Evolutionary conservation across 352 stramenopile genomes (phyloP).

Genomic region (Phytopythium vexans): DNA sequence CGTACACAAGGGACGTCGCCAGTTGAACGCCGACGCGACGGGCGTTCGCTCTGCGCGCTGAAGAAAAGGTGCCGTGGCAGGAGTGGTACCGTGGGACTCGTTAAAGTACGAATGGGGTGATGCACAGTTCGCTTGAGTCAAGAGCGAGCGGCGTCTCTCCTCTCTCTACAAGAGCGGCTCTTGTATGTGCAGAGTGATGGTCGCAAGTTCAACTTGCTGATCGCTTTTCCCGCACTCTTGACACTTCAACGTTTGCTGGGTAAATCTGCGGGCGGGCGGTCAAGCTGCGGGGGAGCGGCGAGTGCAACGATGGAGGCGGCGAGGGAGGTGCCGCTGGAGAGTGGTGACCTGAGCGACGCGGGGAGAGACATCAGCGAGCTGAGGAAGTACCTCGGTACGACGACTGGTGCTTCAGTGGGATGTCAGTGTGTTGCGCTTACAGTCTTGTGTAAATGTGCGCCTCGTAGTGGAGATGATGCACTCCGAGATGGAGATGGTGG

Average conservation of each 20-base stretch:
- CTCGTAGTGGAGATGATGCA: conserved; percentile 76
- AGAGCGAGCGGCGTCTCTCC: not conserved
- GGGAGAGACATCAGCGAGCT: conserved; percentile 47
- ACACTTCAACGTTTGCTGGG: too few species aligned
- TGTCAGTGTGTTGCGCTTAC: not conserved
- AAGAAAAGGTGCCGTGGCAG: too few species aligned
- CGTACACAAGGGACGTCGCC: too few species aligned
- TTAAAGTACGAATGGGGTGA: not conserved
- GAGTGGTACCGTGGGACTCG: not conserved
- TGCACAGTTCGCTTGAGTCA: not conserved
- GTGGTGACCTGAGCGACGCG: conserved; percentile 12
- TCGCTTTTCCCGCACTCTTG: not conserved
- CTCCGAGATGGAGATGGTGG: conserved; percentile 65
- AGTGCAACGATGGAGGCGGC: not conserved
- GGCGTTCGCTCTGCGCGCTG: too few species aligned
- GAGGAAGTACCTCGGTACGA: conserved; percentile 62
- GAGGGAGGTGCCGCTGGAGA: not conserved
- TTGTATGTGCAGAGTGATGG: conserved; percentile 4
- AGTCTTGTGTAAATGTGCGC: not conserved
- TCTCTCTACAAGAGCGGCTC: not conserved
- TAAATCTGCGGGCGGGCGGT: too few species aligned
- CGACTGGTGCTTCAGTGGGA: not conserved
- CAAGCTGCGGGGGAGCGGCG: not conserved
- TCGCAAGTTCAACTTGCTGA: conserved; percentile 4
- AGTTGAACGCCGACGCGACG: too few species aligned